A percentile compares a stretch with the other conserved stretches of the same genome.
phyloP scores from a whole-genome alignment of 192 early-diverging fungal genomes.

The Mortierella antarctica region DNA sequence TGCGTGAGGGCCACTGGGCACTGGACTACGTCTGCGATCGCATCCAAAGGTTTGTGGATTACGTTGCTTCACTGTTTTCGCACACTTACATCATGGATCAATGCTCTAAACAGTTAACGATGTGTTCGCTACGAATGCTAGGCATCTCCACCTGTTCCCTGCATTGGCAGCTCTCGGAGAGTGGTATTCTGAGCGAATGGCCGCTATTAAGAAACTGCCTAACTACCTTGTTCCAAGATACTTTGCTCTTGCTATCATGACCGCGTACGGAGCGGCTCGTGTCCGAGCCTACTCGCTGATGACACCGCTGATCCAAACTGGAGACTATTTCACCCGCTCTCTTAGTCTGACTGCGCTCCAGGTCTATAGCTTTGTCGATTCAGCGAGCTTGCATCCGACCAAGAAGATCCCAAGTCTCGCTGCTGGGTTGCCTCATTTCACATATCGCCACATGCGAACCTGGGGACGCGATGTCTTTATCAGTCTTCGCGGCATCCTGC shows the following conservation, averaged over 20 bases:
- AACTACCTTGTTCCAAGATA: constrained; percentile 93
- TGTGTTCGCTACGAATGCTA: constrained; percentile 7
- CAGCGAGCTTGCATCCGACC: constrained; percentile 82
- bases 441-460: constrained; percentile 90
- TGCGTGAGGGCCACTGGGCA: constrained; percentile 93
- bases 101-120: background rate
- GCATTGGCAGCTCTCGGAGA: constrained; percentile 57
- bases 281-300: constrained; percentile 71
- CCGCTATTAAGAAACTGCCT: constrained; percentile 75
- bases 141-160: constrained; percentile 44
- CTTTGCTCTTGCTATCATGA: constrained; percentile 86
- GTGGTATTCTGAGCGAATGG: constrained; percentile 84
- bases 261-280: constrained; percentile 80
- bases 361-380: constrained; percentile 84
- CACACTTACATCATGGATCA: background rate
- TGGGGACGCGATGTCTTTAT: constrained; percentile 99
- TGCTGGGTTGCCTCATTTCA: constrained; percentile 96
- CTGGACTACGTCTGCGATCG: constrained; percentile 87
- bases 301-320: constrained; percentile 62
- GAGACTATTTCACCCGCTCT: constrained; percentile 74
- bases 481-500: constrained; percentile 82
- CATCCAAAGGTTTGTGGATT: constrained; percentile 57
- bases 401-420: constrained; percentile 75
- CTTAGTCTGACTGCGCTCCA: constrained; percentile 87
- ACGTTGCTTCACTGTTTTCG: background rate